phyloP scores from a whole-genome alignment of 208 protist species.

The Acanthamoeba castellanii region DNA sequence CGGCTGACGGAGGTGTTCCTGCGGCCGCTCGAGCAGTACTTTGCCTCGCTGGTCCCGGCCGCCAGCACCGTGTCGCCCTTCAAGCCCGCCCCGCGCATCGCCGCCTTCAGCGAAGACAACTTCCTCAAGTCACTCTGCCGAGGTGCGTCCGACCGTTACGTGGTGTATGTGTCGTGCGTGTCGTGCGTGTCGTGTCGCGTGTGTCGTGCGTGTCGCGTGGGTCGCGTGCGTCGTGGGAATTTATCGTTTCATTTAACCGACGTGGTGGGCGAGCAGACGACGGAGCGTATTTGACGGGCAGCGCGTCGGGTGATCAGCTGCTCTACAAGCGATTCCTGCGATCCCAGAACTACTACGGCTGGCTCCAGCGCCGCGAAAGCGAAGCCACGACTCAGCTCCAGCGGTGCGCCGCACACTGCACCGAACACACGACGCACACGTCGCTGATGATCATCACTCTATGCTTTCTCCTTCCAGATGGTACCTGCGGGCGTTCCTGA shows the following conservation, averaged over 20 bases:
- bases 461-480: neutral
- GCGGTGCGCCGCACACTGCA: neutral
- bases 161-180: too few species aligned
- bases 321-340: slow-evolving; percentile 56
- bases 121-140: slow-evolving; percentile 14
- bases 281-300: slow-evolving; percentile 33
- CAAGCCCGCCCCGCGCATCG: slow-evolving; percentile 22
- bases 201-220: neutral
- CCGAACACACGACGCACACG: neutral
- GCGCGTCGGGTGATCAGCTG: slow-evolving; percentile 38
- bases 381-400: slow-evolving; percentile 22
- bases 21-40: slow-evolving; percentile 51
- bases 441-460: neutral
- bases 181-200: neutral
- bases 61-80: slow-evolving; percentile 62
- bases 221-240: too few species aligned
- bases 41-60: slow-evolving; percentile 26
- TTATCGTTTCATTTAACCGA: too few species aligned
- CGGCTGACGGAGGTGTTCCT: slow-evolving; percentile 43
- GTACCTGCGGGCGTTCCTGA: slow-evolving; percentile 10
- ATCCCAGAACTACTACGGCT: slow-evolving; percentile 49
- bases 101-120: neutral
- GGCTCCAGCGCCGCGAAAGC: slow-evolving; percentile 40
- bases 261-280: neutral
- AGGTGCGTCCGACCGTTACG: neutral